These are phyloP conservation scores for Corchorus olitorius DNA, from an alignment of 345 rosid species.

Conservation along the genomic window DNA sequence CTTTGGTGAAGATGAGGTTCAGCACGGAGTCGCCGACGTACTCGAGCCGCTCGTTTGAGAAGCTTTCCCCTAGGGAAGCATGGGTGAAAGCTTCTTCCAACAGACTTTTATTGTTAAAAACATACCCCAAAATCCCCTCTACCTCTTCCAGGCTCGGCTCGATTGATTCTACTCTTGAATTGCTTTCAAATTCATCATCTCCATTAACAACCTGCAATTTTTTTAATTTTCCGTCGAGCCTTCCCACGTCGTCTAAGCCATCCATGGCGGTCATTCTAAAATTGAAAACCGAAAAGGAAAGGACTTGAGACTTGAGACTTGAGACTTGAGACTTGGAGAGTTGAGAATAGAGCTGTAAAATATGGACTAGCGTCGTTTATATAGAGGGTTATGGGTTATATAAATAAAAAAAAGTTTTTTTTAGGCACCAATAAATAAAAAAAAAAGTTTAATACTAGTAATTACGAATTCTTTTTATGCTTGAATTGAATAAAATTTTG, in stretches of 20 bases:
- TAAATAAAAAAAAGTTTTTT: no score
- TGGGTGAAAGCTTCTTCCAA: conserved; percentile 65
- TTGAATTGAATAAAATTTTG: no score
- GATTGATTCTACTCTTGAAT: not conserved
- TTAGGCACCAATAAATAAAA: no score
- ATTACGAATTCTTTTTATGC: no score
- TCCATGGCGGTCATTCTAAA: not conserved
- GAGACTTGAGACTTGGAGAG: not conserved
- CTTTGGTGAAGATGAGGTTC: conserved; percentile 33
- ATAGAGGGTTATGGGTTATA: no score
- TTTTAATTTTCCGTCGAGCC: not conserved
- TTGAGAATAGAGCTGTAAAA: no score
- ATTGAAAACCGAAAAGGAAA: not conserved
- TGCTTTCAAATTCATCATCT: not conserved
- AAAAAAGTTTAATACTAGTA: no score
- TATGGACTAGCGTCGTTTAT: no score
- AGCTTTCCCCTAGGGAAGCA: conserved; percentile 19
- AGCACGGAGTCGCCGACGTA: conserved; percentile 59
- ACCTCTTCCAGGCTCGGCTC: conserved; percentile 34
- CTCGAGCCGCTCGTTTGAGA: conserved; percentile 56
- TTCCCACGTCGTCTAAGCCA: not conserved
- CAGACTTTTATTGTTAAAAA: conserved; percentile 43
- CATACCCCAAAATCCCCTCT: conserved; percentile 49
- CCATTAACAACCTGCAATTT: not conserved
- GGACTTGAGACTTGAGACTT: not conserved